Evolutionary conservation across 192 early-diverging fungal species (phyloP).

Genomic region (Entrophospora sp.): DNA sequence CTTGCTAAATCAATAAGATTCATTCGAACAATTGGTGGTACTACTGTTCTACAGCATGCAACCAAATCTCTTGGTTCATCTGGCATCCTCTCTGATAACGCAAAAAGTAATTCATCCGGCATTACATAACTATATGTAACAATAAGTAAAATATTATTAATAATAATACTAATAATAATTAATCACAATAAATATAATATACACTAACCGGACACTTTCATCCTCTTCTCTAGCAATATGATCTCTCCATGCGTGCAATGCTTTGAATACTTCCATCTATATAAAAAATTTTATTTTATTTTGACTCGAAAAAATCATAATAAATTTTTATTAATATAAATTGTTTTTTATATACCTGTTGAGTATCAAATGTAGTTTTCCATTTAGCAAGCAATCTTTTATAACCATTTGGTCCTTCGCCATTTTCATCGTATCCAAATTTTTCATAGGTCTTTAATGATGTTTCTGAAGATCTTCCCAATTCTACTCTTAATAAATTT

Average conservation of each 20-base stretch:
- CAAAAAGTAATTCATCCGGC: constrained; percentile 84
- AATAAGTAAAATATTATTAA: neutral
- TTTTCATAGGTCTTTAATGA: constrained; percentile 66
- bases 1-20: constrained; percentile 65
- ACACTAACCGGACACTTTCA: constrained; percentile 53
- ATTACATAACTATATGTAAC: constrained; percentile 60
- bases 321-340: neutral
- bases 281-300: neutral
- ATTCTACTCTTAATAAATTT: constrained; percentile 54
- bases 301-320: neutral
- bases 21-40: constrained; percentile 81
- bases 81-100: constrained; percentile 66
- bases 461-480: constrained; percentile 63
- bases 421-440: constrained; percentile 76
- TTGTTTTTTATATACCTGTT: constrained; percentile 26
- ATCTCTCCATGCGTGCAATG: constrained; percentile 90
- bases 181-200: neutral
- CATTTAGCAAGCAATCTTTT: constrained; percentile 53
- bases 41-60: constrained; percentile 61
- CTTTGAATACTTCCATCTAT: constrained; percentile 75
- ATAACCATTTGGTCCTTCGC: constrained; percentile 79
- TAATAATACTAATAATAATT: neutral
- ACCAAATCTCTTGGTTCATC: constrained; percentile 55
- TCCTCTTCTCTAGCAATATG: constrained; percentile 84
- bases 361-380: constrained; percentile 39